phyloP scores from a whole-genome alignment of 306 rosid species.

The Gillenia trifoliata region DNA sequence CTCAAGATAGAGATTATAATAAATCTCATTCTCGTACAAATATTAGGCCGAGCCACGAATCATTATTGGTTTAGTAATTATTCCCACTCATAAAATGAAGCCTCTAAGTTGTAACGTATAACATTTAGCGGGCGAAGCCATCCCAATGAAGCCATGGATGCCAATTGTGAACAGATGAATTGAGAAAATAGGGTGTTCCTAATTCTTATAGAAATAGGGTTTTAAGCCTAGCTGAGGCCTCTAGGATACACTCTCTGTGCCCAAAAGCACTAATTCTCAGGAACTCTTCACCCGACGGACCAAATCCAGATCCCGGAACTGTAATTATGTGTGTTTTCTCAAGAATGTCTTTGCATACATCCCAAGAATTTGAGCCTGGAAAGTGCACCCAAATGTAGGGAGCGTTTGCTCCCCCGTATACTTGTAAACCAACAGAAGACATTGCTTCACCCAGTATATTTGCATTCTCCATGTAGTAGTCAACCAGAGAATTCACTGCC shows the following conservation, averaged over 20 bases:
- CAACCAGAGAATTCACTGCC: conserved; percentile 41
- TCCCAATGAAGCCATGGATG: not conserved
- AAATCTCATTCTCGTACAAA: not conserved
- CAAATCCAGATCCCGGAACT: conserved; percentile 61
- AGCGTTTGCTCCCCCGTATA: conserved; percentile 61
- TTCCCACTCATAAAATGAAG: not conserved
- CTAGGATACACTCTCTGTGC: conserved; percentile 42
- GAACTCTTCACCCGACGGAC: conserved; percentile 62
- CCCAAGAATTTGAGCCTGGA: conserved; percentile 70
- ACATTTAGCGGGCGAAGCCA: not conserved
- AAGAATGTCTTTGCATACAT: conserved; percentile 54
- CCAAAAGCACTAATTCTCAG: conserved; percentile 56
- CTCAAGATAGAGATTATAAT: not conserved
- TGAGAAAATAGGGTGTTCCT: not conserved
- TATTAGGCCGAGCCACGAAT: not conserved
- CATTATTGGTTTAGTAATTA: not conserved
- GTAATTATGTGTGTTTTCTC: conserved; percentile 61
- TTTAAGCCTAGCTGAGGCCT: conserved; percentile 52
- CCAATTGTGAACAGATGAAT: not conserved
- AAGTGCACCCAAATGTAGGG: conserved; percentile 73
- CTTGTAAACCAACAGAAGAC: conserved; percentile 50
- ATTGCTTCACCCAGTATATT: conserved; percentile 51
- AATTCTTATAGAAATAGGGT: conserved; percentile 13
- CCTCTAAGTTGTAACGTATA: not conserved
- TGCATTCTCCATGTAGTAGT: conserved; percentile 64